These are phyloP conservation scores for Bipolaris cookei DNA, from an alignment of 2,329 filamentous ascomycete genomes.

Conservation along the genomic window DNA sequence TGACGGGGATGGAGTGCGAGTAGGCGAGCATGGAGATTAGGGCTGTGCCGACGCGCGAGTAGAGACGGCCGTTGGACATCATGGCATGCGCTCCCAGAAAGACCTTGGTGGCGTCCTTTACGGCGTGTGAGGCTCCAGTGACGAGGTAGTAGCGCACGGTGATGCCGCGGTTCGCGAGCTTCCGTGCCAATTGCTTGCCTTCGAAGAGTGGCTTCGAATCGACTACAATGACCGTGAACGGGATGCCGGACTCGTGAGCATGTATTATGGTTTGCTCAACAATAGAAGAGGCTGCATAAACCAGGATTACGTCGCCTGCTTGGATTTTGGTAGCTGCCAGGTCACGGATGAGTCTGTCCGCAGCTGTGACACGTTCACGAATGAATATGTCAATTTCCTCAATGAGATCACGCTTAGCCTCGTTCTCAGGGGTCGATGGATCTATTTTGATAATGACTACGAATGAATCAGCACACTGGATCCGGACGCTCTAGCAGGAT, in stretches of 20 bases:
- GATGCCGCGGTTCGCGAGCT: slow-evolving; percentile 72
- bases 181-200: slow-evolving; percentile 73
- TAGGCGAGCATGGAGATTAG: slow-evolving; percentile 84
- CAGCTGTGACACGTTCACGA: slow-evolving; percentile 84
- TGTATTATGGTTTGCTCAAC: slow-evolving; percentile 81
- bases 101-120: slow-evolving; percentile 74
- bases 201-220: slow-evolving; percentile 77
- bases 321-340: slow-evolving; percentile 77
- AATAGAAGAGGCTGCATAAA: slow-evolving; percentile 83
- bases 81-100: slow-evolving; percentile 88
- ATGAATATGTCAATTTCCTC: slow-evolving; percentile 88
- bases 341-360: slow-evolving; percentile 82
- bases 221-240: slow-evolving; percentile 83
- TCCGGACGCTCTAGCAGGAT: not conserved
- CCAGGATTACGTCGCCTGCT: slow-evolving; percentile 81
- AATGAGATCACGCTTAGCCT: slow-evolving; percentile 79
- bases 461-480: slow-evolving; percentile 6
- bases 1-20: slow-evolving; percentile 76
- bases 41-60: slow-evolving; percentile 85
- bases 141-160: slow-evolving; percentile 82
- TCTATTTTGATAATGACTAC: slow-evolving; percentile 84
- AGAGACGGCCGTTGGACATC: slow-evolving; percentile 92
- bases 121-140: slow-evolving; percentile 75
- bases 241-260: slow-evolving; percentile 71
- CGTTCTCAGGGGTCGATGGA: slow-evolving; percentile 78